Evolutionary conservation across 257 asterid genomes (phyloP).

Genomic region (Nicotiana knightiana): DNA sequence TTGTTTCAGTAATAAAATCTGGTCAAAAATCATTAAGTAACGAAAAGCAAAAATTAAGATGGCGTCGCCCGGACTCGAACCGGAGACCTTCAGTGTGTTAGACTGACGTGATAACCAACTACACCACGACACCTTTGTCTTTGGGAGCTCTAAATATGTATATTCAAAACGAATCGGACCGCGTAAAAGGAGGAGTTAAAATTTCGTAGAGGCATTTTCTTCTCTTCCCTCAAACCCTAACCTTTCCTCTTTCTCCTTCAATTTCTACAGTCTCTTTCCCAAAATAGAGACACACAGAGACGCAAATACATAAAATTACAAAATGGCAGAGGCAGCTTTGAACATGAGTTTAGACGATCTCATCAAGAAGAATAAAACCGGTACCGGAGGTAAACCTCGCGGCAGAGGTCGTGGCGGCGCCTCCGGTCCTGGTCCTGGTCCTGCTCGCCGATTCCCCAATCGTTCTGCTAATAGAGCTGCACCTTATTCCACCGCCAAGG

Average conservation of each 20-base stretch:
- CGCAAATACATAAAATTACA: background rate
- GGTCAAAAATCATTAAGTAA: too few species aligned
- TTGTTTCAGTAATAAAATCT: too few species aligned
- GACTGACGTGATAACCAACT: constrained; percentile 92
- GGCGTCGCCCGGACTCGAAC: constrained; percentile 80
- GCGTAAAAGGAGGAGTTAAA: too few species aligned
- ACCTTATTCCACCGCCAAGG: constrained; percentile 71
- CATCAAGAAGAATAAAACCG: constrained; percentile 77
- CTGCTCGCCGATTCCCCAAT: constrained; percentile 60
- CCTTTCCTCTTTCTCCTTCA: background rate
- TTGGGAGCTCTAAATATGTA: too few species aligned
- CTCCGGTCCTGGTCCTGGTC: constrained; percentile 52
- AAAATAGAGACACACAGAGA: background rate
- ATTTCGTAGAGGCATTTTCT: background rate
- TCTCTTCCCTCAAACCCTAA: background rate
- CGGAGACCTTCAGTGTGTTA: constrained; percentile 94
- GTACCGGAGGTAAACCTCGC: constrained; percentile 30
- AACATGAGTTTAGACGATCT: constrained; percentile 92
- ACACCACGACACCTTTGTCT: constrained; percentile 60
- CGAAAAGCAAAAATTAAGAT: background rate
- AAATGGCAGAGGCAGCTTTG: constrained; percentile 83
- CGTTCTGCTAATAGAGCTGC: constrained; percentile 59
- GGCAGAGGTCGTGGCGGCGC: constrained; percentile 51
- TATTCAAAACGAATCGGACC: too few species aligned
- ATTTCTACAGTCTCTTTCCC: background rate